Conservation (phyloP, 73 alveolate genomes). For the Symbiodinium natans region DNA sequence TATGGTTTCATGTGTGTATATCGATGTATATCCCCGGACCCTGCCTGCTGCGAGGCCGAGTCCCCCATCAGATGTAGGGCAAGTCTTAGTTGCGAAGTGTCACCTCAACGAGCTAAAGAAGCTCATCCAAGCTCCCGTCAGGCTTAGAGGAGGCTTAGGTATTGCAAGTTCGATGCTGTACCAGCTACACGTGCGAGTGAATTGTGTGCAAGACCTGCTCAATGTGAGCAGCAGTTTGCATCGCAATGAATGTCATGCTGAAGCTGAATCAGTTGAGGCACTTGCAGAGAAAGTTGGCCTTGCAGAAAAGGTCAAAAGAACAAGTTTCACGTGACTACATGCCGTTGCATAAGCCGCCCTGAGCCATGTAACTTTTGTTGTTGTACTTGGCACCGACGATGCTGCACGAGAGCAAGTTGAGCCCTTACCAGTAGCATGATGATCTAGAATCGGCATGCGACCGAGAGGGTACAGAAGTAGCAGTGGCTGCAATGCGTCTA, state of each 20-base stretch:
- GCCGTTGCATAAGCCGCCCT: too few relatives aligned
- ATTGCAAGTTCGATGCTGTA: not conserved
- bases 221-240: not conserved
- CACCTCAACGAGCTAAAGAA: not conserved
- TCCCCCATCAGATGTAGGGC: not conserved
- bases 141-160: too few relatives aligned
- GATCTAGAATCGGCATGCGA: too few relatives aligned
- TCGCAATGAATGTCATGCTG: not conserved
- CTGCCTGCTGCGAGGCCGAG: conserved; percentile 9
- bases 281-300: not conserved
- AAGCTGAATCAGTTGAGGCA: not conserved
- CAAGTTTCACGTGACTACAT: not conserved
- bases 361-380: too few relatives aligned
- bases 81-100: not conserved
- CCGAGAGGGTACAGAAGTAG: too few relatives aligned
- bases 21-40: too few relatives aligned
- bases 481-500: too few relatives aligned
- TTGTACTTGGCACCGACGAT: too few relatives aligned
- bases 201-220: not conserved
- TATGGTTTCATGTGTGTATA: too few relatives aligned
- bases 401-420: too few relatives aligned
- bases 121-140: not conserved
- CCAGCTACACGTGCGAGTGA: not conserved
- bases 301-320: too few relatives aligned
- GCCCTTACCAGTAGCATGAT: too few relatives aligned